Percentiles rank a stretch among this genome's conserved stretches.
phyloP scores from a whole-genome alignment of 2,329 filamentous ascomycete genomes.

The Basipetospora chlamydospora region DNA sequence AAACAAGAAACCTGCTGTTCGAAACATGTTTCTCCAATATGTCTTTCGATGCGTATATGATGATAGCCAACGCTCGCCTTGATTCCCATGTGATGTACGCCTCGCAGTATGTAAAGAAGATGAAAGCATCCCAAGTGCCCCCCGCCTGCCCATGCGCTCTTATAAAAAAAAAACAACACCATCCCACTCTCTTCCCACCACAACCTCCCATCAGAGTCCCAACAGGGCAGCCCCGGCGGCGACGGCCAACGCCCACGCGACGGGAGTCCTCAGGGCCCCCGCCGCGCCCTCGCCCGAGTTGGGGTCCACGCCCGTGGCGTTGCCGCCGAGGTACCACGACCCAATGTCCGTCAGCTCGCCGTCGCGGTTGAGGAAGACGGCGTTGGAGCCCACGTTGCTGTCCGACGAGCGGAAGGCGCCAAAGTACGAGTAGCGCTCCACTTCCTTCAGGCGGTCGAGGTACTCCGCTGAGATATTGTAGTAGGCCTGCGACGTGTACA shows the following conservation, averaged over 20 bases:
- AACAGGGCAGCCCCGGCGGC: neutral
- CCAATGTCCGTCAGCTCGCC: conserved; percentile 64
- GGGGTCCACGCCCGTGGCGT: conserved; percentile 29
- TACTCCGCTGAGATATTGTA: conserved; percentile 53
- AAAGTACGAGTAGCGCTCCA: conserved; percentile 61
- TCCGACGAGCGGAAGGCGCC: conserved; percentile 55
- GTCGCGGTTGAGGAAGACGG: conserved; percentile 51
- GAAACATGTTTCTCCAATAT: too few relatives aligned
- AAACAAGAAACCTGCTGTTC: too few relatives aligned
- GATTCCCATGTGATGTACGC: too few relatives aligned
- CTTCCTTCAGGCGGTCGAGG: conserved; percentile 41
- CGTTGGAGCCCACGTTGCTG: conserved; percentile 62
- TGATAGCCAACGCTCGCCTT: too few relatives aligned
- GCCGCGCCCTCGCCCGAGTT: conserved; percentile 6
- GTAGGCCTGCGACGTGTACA: conserved; percentile 45
- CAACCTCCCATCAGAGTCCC: neutral
- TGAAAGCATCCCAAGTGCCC: too few relatives aligned
- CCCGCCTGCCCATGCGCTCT: too few relatives aligned
- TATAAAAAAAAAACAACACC: too few relatives aligned
- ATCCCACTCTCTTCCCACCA: neutral
- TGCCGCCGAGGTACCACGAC: conserved; percentile 56
- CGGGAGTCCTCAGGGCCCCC: neutral
- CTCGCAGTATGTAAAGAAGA: too few relatives aligned
- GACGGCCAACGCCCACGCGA: neutral
- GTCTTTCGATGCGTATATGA: too few relatives aligned